phyloP scores from a whole-genome alignment of 371 early-diverging fungal species.

The Circinella minor region DNA sequence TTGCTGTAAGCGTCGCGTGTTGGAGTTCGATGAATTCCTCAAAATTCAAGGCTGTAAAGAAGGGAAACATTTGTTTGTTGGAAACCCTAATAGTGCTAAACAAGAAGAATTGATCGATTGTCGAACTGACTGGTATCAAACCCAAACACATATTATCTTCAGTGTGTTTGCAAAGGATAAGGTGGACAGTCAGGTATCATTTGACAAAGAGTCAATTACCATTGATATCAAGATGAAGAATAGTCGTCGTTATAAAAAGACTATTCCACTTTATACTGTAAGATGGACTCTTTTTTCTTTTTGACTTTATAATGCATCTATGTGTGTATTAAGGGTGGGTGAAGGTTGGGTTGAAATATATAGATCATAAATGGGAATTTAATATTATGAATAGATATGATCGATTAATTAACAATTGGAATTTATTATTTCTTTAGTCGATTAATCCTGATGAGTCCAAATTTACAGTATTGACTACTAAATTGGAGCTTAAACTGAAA shows the following conservation, averaged over 20 bases:
- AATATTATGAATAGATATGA: too few species aligned
- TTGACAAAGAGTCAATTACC: constrained; percentile 41
- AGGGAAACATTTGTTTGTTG: constrained; percentile 83
- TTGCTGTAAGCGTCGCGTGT: constrained; percentile 85
- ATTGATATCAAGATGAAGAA: constrained; percentile 58
- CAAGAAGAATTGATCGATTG: constrained; percentile 72
- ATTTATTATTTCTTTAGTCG: constrained; percentile 35
- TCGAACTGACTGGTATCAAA: constrained; percentile 95
- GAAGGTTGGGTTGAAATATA: too few species aligned
- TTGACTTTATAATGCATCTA: too few species aligned
- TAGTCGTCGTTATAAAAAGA: constrained; percentile 67
- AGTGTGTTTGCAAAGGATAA: constrained; percentile 93
- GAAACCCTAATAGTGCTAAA: constrained; percentile 34
- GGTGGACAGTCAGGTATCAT: constrained; percentile 67
- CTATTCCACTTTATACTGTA: constrained; percentile 63
- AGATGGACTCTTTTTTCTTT: not conserved
- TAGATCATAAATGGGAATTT: too few species aligned
- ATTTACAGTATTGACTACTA: constrained; percentile 80
- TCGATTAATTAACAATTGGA: not conserved
- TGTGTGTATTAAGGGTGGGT: not conserved
- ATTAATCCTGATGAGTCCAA: constrained; percentile 74
- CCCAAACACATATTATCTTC: constrained; percentile 79
- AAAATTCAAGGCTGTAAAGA: constrained; percentile 92
- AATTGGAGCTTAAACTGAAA: constrained; percentile 84
- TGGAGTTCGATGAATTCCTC: constrained; percentile 97